Evolutionary conservation across 2,329 filamentous ascomycete species (phyloP), one percentile per base, ranked within the genome.

Genomic region (Talaromyces sp.): DNA sequence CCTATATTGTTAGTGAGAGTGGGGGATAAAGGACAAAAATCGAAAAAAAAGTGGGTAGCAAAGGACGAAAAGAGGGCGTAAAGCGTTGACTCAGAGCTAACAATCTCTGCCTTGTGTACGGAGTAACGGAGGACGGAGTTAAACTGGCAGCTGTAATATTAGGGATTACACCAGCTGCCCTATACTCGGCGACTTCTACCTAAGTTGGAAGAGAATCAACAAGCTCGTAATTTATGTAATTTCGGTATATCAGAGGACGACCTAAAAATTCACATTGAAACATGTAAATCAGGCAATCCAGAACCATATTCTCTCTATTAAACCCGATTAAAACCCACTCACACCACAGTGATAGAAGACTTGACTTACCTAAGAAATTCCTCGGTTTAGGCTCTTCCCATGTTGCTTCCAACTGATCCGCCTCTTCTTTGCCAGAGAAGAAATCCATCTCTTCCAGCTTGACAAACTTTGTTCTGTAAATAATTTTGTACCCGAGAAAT

Each of bases 371-470:
- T 10, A 61, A 30, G 28, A 58, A 32, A 49, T 61, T 61, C 22
- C 49, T 58, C 15, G 59, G 59, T 32, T 61, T 58, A n/a, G 49
- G 52, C 22, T 61, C 44, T 7, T 61, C 59, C 59, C 59, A 61
- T 28, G 55, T 58, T 32, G 25, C 13, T 6, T 61, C 59, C 27
- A 61, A 49, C 5, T 47, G 59, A 58, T 79, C 75, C 11, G 75
- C 74, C 22, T 58, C 59, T 27, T 61, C 59, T 65, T 80, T 81
- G 11, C 78, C 78, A 25, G 72, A 78, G 36, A 74, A 73, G 22
- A 81, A 74, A 68, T 81, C 79, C 6, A 80, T 74, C 49, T 81
- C 75, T 0, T 67, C 69, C 15, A 77, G 66, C 5, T 68, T 65
- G 19, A 67, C 68, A 57, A 73, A 70, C 22, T 68, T 71, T 0